Conservation (phyloP, 176 grass and related monocot genomes). For the Aegilops tauschii region DNA sequence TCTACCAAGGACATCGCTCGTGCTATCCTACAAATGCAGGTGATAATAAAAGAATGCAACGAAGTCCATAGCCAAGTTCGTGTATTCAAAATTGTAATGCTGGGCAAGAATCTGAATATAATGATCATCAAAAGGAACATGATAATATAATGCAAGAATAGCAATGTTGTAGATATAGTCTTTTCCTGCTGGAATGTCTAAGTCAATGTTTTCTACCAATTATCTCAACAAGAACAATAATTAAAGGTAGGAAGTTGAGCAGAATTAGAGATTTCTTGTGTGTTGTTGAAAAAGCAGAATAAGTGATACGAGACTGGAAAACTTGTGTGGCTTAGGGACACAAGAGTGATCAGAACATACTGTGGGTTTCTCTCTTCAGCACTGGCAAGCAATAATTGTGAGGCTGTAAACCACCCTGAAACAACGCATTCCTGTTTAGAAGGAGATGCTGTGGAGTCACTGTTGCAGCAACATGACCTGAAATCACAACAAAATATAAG, state of each 20-base stretch:
- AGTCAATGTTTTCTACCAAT: neutral
- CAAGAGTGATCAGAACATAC: slow-evolving; percentile 44
- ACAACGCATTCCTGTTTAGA: slow-evolving; percentile 90
- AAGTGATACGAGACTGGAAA: neutral
- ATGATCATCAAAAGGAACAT: neutral
- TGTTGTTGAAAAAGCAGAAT: neutral
- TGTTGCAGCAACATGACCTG: slow-evolving; percentile 83
- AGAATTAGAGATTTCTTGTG: too few species aligned
- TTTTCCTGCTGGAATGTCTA: neutral
- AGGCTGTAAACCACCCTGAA: slow-evolving; percentile 91
- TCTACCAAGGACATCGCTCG: neutral
- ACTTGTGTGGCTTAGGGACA: neutral
- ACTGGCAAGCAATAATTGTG: slow-evolving; percentile 94
- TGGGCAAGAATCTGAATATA: neutral
- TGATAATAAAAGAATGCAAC: neutral
- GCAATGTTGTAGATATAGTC: neutral
- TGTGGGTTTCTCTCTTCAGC: slow-evolving; percentile 91
- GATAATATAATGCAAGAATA: slow-evolving; percentile 6
- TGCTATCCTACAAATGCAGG: neutral
- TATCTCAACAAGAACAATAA: too few species aligned
- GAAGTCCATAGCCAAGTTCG: neutral
- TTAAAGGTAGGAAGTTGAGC: too few species aligned
- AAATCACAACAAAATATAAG: slow-evolving; percentile 25
- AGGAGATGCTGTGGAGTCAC: slow-evolving; percentile 95
- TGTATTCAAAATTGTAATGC: neutral